Evolutionary conservation across 129 eudicot species (phyloP).

Genomic region (Centrapalus pauciflorus): DNA sequence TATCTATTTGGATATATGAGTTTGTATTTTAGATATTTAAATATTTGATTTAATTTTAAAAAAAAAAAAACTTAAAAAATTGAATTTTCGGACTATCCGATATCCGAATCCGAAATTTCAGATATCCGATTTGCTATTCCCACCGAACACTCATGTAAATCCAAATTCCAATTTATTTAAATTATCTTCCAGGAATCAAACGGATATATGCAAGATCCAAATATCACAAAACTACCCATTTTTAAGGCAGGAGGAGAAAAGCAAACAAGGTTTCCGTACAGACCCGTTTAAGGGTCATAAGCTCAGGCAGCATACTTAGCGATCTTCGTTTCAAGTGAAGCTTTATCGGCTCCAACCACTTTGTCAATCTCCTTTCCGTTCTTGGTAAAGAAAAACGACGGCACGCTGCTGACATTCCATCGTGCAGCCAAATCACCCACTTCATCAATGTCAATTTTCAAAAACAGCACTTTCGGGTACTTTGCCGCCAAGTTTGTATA

Average conservation of each 20-base stretch:
- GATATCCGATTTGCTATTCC: no score
- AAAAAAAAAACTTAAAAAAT: no score
- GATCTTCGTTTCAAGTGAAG: constrained; percentile 57
- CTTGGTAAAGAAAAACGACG: constrained; percentile 52
- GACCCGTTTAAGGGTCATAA: background rate
- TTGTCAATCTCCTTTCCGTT: constrained; percentile 65
- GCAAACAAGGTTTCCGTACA: background rate
- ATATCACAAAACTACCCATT: background rate
- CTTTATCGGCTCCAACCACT: constrained; percentile 61
- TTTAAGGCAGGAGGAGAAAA: background rate
- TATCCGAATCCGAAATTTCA: no score
- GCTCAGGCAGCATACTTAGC: constrained; percentile 44
- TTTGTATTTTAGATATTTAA: no score
- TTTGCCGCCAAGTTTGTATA: constrained; percentile 54
- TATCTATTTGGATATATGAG: no score
- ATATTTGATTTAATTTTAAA: no score
- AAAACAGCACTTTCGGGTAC: constrained; percentile 46
- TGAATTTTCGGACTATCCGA: no score
- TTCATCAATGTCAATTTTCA: constrained; percentile 75
- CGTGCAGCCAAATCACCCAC: constrained; percentile 47
- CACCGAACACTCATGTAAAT: no score
- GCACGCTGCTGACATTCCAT: constrained; percentile 66
- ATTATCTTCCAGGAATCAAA: no score
- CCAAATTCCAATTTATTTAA: no score
- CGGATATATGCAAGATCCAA: constrained; percentile 6